phyloP scores from a whole-genome alignment of 305 asterid genomes.

The Solanum hybrid region DNA sequence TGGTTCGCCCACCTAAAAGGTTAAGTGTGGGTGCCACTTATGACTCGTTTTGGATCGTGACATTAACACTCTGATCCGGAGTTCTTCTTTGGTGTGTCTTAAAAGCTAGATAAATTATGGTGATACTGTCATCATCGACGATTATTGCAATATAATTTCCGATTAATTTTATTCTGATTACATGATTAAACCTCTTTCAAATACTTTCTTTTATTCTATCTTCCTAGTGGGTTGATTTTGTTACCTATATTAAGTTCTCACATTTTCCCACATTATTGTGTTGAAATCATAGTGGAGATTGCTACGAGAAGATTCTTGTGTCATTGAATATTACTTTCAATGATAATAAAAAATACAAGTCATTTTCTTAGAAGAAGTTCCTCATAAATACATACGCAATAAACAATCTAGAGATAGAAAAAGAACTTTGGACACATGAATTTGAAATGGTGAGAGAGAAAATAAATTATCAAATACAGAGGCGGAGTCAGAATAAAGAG shows the following conservation, averaged over 20 bases:
- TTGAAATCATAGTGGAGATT: background rate
- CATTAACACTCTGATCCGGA: background rate
- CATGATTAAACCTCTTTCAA: background rate
- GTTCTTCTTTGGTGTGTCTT: background rate
- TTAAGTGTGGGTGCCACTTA: background rate
- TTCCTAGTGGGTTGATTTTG: background rate
- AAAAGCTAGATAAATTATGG: background rate
- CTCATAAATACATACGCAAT: background rate
- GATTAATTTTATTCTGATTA: background rate
- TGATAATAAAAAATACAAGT: too few species aligned
- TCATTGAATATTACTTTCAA: too few species aligned
- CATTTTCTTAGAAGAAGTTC: background rate
- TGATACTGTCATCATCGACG: background rate
- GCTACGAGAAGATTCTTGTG: too few species aligned
- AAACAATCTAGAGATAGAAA: background rate
- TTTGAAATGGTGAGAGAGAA: background rate
- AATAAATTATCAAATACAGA: too few species aligned
- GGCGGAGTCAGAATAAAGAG: too few species aligned
- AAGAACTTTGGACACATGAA: background rate
- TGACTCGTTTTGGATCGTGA: background rate
- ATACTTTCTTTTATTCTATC: background rate
- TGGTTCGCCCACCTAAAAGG: background rate
- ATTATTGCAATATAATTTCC: background rate
- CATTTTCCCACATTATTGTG: background rate
- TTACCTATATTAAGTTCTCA: background rate